Conservation (phyloP, 2,329 filamentous ascomycete genomes). For the Aureobasidium subglaciale region DNA sequence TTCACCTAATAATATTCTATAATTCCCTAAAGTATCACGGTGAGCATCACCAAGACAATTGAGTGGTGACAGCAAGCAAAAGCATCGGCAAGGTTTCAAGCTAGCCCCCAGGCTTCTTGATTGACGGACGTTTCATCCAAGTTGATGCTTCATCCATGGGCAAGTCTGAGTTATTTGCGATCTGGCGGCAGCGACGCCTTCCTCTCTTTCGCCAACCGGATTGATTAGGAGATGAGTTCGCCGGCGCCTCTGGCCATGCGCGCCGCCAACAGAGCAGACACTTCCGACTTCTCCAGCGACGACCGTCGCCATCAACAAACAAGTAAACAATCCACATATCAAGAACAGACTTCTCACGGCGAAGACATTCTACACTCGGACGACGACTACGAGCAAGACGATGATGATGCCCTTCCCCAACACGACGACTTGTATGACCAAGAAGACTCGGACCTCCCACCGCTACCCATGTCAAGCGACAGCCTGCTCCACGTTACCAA, state of each 20-base stretch:
- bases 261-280: background rate
- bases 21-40: background rate
- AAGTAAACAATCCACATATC: background rate
- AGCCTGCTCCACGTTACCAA: constrained; percentile 29
- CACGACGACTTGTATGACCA: constrained; percentile 35
- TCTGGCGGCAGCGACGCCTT: constrained; percentile 8
- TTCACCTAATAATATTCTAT: background rate
- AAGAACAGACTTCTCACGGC: background rate
- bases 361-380: background rate
- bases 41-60: background rate
- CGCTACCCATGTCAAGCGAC: constrained; percentile 13
- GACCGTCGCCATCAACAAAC: background rate
- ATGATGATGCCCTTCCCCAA: constrained; percentile 22
- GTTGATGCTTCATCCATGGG: constrained; percentile 11
- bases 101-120: background rate
- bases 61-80: background rate
- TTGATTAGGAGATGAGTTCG: constrained; percentile 13
- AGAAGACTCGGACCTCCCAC: constrained; percentile 29
- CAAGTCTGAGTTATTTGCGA: constrained; percentile 3
- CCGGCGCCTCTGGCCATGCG: background rate
- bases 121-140: background rate
- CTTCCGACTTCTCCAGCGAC: background rate
- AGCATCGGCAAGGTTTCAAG: background rate
- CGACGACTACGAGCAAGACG: background rate
- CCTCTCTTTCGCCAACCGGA: constrained; percentile 10